Conservation (phyloP, 2,329 filamentous ascomycete genomes). For the Cercospora zeae-maydis region DNA sequence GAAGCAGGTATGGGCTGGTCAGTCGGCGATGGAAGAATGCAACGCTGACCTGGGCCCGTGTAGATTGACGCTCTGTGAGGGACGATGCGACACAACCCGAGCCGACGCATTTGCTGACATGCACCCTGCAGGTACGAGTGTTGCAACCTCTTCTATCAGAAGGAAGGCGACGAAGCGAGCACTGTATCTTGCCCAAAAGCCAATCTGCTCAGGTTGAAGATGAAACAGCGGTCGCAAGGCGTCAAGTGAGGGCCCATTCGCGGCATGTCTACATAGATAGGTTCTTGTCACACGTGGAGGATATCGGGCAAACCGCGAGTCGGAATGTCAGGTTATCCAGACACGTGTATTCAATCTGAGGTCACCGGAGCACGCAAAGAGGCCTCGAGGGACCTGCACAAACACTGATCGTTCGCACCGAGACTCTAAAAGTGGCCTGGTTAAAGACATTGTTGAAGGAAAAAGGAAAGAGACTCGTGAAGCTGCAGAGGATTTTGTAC, state of each 20-base stretch:
- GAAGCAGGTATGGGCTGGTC: conserved; percentile 40
- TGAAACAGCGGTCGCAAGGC: conserved; percentile 66
- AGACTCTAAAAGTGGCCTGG: conserved; percentile 99
- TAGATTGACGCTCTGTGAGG: conserved; percentile 67
- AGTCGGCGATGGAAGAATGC: background rate
- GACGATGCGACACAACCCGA: background rate
- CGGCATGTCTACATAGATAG: conserved; percentile 1
- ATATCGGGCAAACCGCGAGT: conserved; percentile 38
- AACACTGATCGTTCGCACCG: conserved; percentile 89
- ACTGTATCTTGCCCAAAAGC: conserved; percentile 84
- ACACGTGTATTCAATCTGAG: conserved; percentile 66
- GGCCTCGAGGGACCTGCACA: conserved; percentile 75
- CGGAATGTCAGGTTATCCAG: conserved; percentile 50
- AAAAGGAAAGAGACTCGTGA: conserved; percentile 29
- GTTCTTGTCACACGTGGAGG: conserved; percentile 41
- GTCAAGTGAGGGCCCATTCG: conserved; percentile 18
- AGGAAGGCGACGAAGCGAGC: conserved; percentile 70
- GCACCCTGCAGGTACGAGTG: conserved; percentile 65
- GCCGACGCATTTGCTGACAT: background rate
- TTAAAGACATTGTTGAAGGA: conserved; percentile 65
- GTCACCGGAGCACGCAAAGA: conserved; percentile 96
- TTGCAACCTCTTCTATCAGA: conserved; percentile 82
- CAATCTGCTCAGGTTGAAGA: conserved; percentile 71
- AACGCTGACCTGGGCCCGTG: conserved; percentile 26
- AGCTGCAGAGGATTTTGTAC: conserved; percentile 7